Evolutionary conservation across 352 stramenopile species (phyloP).

Genomic region (Achlya hypogyna): DNA sequence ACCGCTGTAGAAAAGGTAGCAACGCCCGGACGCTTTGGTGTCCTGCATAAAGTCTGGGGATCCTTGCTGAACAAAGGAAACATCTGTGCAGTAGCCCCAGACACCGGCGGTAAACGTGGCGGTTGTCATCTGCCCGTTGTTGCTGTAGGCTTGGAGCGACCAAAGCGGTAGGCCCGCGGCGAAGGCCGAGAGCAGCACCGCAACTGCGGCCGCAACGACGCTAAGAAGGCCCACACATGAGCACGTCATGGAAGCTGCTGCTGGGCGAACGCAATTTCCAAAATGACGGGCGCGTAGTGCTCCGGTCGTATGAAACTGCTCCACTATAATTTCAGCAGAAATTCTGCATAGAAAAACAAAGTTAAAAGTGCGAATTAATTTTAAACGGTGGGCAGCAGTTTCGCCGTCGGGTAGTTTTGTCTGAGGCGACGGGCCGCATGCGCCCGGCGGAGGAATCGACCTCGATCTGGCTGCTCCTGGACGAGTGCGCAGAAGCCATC

Average conservation of each 20-base stretch:
- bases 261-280: not conserved
- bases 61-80: constrained; percentile 1
- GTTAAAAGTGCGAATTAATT: not conserved
- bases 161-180: constrained; percentile 13
- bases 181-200: constrained; percentile 2
- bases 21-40: not conserved
- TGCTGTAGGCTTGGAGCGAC: not conserved
- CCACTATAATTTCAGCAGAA: too few species aligned
- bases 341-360: not conserved
- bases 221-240: constrained; percentile 9
- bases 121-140: not conserved
- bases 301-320: too few species aligned
- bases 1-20: constrained; percentile 15
- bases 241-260: constrained; percentile 7
- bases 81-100: constrained; percentile 17
- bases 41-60: not conserved
- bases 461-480: not conserved
- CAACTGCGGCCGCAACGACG: not conserved
- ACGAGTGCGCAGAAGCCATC: not conserved
- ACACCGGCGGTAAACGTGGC: constrained; percentile 15
- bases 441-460: not conserved
- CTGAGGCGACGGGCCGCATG: too few species aligned
- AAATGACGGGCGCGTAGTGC: not conserved
- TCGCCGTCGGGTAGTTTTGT: too few species aligned
- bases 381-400: too few species aligned